Conservation (phyloP, 345 rosid genomes). For the Eutrema yunnanense region DNA sequence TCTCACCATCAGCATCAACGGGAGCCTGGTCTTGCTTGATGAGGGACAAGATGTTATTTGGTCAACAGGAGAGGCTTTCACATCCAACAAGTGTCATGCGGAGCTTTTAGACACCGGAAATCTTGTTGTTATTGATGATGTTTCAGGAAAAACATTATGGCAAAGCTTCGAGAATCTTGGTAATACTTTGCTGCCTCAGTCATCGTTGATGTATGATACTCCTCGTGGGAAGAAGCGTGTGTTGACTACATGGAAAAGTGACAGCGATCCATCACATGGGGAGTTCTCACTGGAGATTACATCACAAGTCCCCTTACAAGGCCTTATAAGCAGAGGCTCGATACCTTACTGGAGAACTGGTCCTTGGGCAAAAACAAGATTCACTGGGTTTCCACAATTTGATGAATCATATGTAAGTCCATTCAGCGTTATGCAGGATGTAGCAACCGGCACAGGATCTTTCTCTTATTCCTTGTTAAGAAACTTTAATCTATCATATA, state of each 20-base stretch:
- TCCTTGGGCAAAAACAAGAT: slow-evolving; percentile 28
- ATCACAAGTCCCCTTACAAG: slow-evolving; percentile 22
- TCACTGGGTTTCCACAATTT: slow-evolving; percentile 8
- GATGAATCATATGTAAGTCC: slow-evolving; percentile 23
- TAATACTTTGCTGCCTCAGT: slow-evolving; percentile 22
- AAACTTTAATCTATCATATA: slow-evolving; percentile 15
- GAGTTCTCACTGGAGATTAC: slow-evolving; percentile 21
- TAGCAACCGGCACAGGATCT: slow-evolving; percentile 19
- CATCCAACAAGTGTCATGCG: slow-evolving; percentile 4
- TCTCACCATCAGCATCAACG: slow-evolving; percentile 16
- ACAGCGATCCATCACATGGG: slow-evolving; percentile 19
- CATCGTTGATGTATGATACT: slow-evolving; percentile 19
- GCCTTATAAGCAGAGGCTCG: slow-evolving; percentile 5
- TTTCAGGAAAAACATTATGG: slow-evolving; percentile 12
- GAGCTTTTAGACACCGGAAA: slow-evolving; percentile 27
- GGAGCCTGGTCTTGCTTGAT: slow-evolving; percentile 15
- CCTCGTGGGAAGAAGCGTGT: slow-evolving; percentile 6
- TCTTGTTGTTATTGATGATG: slow-evolving; percentile 19
- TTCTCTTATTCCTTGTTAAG: slow-evolving; percentile 5
- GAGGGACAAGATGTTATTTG: slow-evolving; percentile 13
- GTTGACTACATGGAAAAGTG: slow-evolving; percentile 23
- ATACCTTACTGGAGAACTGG: slow-evolving; percentile 27
- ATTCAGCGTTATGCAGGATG: slow-evolving; percentile 20
- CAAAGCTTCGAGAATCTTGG: slow-evolving; percentile 28
- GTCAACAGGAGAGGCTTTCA: slow-evolving; percentile 10